Base-by-base conservation (phyloP, 768 basidiomycete species). In the Mycena rosella region DNA sequence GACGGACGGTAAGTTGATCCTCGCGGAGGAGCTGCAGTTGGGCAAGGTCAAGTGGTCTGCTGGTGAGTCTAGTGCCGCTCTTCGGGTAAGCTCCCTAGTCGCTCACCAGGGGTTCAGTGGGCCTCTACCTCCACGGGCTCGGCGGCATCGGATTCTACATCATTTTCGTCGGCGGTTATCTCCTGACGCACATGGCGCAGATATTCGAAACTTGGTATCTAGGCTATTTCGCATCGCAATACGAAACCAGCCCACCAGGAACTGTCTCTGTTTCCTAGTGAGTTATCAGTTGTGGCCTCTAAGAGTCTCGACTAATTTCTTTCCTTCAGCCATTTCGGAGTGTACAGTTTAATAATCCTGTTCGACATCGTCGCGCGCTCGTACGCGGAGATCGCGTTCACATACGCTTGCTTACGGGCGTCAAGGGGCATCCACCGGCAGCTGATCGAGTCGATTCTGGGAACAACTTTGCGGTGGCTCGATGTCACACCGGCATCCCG, bases 401-500 rank as follows among this genome's bases (percentile, higher is more conserved):
- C 53, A 74, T 27, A 60, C 80, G 20, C 64, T 5, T 49, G 56
- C 8, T 18, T 70, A 2, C 10, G 65, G 8, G 69, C 69, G 5
- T 70, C 69, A 2, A n/a, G 65, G 10, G 27, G 17, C 2, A 70
- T 70, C 7, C 69, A 70, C 56, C 54, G 34, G 2, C 44, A 42
- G 20, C 57, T 56, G 24, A 60, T 57, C 22, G 60, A 55, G 54
- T 69, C 45, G 17, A 66, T 87, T 0, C 72, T 86, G 7, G 81
- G 84, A 0, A 83, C 86, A 2, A 86, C 86, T 6, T 68, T 87
- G 17, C 74, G 84, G 76, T 84, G 59, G 60, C 72, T 76, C 8
- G 64, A 66, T 83, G n/a, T n/a, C n/a, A n/a, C n/a, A n/a, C n/a
- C n/a, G n/a, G n/a, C n/a, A n/a, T n/a, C n/a, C n/a, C n/a, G n/a